Base-by-base conservation (phyloP, 2,329 filamentous ascomycete genomes). In the Ophiobolus disseminans region DNA sequence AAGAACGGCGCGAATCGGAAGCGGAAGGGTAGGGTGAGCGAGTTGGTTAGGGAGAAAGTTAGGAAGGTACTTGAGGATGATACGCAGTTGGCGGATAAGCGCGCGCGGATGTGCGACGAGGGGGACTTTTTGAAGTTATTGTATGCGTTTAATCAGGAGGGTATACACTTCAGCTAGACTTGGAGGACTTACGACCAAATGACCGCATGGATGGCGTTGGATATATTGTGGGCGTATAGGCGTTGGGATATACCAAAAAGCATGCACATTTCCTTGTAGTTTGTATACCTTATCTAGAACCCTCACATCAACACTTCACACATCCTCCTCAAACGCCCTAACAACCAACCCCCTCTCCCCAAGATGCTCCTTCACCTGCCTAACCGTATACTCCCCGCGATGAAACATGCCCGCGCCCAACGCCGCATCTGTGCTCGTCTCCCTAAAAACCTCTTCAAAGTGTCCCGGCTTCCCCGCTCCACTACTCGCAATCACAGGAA, bases 381-480 rank as follows among this genome's bases (percentile, higher is more conserved):
- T 87, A 13, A 99, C 93, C 0, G 92, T 96, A 74, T 93, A 99
- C 77, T 99, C 93, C 28, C 88, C 90, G 39, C 94, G 81, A 77
- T 99, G 94, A 75, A 99, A 99, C 88, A 99, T 99, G 43, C 94
- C 94, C 7, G 94, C 94, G 3, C 94, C 94, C 51, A 99, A 77
- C 21, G 94, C 94, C 40, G 94, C 94, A 79, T 99, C 94, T 3
- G 93, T 93, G 13, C 81, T 80, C 7, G 94, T 97, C 76, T 89
- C 79, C 47, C 83, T 79, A 73, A 99, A 99, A 1, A 97, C 94
- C 69, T 97, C 89, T 41, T 86, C 82, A 69, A 99, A 99, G 75
- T 99, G 94, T 0, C 71, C 83, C 2, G 94, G 93, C 61, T 88
- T 86, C 1, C 94, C 94, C 2, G 94, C 94, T 31, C 94, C 94